Evolutionary conservation across 192 early-diverging fungal species (phyloP).

Genomic region (Rhizophagus clarus): DNA sequence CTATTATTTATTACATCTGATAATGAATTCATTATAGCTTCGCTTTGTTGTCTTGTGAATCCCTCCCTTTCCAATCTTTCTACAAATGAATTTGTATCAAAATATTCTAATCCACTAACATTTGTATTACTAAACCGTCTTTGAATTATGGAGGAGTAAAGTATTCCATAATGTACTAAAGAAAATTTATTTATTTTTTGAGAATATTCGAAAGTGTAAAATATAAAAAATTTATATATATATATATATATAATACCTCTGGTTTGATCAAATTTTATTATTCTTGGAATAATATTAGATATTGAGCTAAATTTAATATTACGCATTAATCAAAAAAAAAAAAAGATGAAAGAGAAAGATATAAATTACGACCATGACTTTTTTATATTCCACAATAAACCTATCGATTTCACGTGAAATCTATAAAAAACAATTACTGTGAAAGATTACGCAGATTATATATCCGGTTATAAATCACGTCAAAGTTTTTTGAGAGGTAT

Average conservation of each 20-base stretch:
- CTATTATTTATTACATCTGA: conserved; percentile 72
- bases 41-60: conserved; percentile 67
- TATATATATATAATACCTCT: not conserved
- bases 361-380: no score
- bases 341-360: no score
- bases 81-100: conserved; percentile 83
- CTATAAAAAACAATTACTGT: no score
- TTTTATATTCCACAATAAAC: no score
- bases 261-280: not conserved
- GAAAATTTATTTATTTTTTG: not conserved
- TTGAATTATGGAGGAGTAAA: not conserved
- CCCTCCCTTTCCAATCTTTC: conserved; percentile 72
- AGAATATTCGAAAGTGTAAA: no score
- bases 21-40: conserved; percentile 76
- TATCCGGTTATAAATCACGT: no score
- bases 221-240: no score
- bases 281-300: not conserved
- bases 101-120: conserved; percentile 46
- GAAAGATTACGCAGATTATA: no score
- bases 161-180: not conserved
- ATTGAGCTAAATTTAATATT: not conserved
- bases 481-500: no score
- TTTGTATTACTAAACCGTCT: conserved; percentile 4
- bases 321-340: not conserved
- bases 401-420: no score